Conservation (phyloP, 176 grass and related monocot genomes). For the Carex scoparia region DNA sequence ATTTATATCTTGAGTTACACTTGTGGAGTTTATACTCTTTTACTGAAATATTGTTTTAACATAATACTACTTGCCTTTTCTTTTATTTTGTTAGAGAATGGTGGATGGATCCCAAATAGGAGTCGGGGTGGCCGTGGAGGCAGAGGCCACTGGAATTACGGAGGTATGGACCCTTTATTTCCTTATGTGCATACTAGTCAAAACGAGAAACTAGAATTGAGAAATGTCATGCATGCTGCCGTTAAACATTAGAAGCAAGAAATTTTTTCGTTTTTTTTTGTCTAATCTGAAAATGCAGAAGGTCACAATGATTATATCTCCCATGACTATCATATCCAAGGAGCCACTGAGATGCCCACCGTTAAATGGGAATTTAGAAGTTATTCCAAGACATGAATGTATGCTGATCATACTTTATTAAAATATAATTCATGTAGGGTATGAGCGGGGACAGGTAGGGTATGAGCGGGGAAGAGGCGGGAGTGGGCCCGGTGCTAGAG, state of each 20-base stretch:
- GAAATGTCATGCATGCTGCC: neutral
- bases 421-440: constrained; percentile 46
- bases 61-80: neutral
- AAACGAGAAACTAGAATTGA: neutral
- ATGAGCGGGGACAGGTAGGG: constrained; percentile 62
- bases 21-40: neutral
- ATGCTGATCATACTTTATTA: neutral
- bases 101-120: constrained; percentile 65
- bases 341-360: neutral
- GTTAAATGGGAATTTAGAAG: neutral
- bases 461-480: constrained; percentile 59
- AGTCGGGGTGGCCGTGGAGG: constrained; percentile 55
- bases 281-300: neutral
- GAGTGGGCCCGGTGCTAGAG: constrained; percentile 47
- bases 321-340: neutral
- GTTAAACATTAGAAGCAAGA: neutral
- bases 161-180: constrained; percentile 42
- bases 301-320: neutral
- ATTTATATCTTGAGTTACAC: constrained; percentile 2
- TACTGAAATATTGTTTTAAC: neutral
- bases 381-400: constrained; percentile 8
- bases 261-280: neutral
- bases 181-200: neutral
- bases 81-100: constrained; percentile 52
- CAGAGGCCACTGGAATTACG: constrained; percentile 65